phyloP scores from a whole-genome alignment of 495 filamentous ascomycete species.

The Penicillium desertorum region DNA sequence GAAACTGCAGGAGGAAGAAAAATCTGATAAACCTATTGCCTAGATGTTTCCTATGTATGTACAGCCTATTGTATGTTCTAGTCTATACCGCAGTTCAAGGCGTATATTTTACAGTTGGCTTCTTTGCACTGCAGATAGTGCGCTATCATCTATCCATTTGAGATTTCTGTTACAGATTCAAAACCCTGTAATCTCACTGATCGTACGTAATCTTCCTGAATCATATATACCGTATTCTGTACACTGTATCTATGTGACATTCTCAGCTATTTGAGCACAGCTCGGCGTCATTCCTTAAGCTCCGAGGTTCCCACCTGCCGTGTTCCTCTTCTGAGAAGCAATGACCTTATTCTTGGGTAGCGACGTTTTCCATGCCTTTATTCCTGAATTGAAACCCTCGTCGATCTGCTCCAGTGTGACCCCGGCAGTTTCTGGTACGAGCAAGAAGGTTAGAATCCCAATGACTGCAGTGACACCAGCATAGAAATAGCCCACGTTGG shows the following conservation, averaged over 20 bases:
- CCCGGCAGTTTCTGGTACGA: constrained; percentile 32
- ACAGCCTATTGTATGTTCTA: too few relatives aligned
- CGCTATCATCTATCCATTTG: neutral
- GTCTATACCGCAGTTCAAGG: too few relatives aligned
- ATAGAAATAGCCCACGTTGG: constrained; percentile 35
- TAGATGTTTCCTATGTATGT: neutral
- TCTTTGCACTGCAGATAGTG: neutral
- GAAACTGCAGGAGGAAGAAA: neutral
- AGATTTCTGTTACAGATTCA: neutral
- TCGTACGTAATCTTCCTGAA: too few relatives aligned
- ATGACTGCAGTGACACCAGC: constrained; percentile 27
- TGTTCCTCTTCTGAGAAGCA: neutral
- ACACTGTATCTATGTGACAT: neutral
- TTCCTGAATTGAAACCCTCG: constrained; percentile 25
- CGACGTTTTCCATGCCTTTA: constrained; percentile 30
- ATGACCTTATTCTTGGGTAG: constrained; percentile 19
- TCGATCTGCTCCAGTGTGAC: constrained; percentile 35
- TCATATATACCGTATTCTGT: neutral
- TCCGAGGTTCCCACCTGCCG: too few relatives aligned
- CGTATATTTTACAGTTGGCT: too few relatives aligned
- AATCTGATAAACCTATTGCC: neutral
- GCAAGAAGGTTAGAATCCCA: constrained; percentile 19
- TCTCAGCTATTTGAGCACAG: neutral
- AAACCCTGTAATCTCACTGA: neutral
- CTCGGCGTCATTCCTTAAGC: neutral